Conservation (phyloP, 2,329 filamentous ascomycete species). For the Colletotrichum sp. region DNA sequence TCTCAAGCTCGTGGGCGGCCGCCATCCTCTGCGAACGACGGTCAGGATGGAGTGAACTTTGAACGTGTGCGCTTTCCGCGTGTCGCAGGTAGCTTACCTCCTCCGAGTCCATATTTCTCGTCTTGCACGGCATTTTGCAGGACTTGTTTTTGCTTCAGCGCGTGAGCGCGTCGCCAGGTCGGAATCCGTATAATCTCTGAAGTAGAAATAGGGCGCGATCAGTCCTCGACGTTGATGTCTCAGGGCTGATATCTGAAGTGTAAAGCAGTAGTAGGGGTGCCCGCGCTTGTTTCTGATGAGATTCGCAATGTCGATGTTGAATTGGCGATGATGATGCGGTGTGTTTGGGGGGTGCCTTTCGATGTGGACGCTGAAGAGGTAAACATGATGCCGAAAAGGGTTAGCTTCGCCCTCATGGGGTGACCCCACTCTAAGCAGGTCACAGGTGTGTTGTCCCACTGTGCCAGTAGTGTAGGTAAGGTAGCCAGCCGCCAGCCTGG, state of each 20-base stretch:
- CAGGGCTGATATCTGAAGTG: not conserved
- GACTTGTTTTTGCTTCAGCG: constrained; percentile 3
- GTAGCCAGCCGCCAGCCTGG: not conserved
- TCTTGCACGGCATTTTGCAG: constrained; percentile 16
- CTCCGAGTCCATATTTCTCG: constrained; percentile 19
- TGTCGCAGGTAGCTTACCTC: not conserved
- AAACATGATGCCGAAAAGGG: constrained; percentile 34
- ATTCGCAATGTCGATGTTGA: not conserved
- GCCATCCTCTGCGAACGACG: constrained; percentile 43
- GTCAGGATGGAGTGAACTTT: not conserved
- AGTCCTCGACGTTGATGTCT: not conserved
- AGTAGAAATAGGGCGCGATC: not conserved
- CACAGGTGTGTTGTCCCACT: not conserved
- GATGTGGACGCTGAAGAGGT: constrained; percentile 19
- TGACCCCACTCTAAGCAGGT: not conserved
- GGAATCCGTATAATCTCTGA: not conserved
- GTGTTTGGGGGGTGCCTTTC: constrained; percentile 6
- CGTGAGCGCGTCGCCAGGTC: not conserved
- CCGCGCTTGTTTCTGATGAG: not conserved
- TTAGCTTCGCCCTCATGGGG: not conserved
- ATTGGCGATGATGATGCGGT: not conserved
- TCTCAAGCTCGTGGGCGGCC: constrained; percentile 64
- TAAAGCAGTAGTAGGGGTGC: not conserved
- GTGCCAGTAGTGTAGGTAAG: not conserved
- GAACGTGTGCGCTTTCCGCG: not conserved